phyloP scores from a whole-genome alignment of 208 protist genomes.

The Naegleria gruberi region DNA sequence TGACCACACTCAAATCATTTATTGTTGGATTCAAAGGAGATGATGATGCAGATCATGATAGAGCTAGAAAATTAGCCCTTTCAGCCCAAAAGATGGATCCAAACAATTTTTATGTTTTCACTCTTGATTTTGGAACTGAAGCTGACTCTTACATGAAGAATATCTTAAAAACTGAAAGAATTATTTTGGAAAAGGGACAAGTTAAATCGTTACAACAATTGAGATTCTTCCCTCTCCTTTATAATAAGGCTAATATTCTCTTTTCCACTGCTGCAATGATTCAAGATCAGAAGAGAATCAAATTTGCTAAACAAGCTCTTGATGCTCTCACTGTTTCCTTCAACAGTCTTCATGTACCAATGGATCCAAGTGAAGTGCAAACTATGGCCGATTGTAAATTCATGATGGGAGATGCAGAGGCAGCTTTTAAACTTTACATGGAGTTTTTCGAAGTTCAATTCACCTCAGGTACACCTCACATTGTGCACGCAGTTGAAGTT shows the following conservation, averaged over 20 bases:
- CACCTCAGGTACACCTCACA: neutral
- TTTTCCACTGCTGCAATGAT: neutral
- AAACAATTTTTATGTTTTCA: neutral
- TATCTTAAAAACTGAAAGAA: neutral
- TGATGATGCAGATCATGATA: neutral
- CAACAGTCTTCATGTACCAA: neutral
- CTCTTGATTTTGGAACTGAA: neutral
- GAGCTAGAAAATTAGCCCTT: neutral
- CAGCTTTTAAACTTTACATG: neutral
- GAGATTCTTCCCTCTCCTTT: neutral
- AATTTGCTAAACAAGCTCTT: neutral
- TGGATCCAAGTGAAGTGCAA: neutral
- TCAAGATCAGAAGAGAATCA: neutral
- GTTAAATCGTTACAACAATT: neutral
- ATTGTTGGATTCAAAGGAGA: neutral
- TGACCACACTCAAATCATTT: neutral
- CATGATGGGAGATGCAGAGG: neutral
- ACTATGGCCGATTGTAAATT: neutral
- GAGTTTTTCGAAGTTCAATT: neutral
- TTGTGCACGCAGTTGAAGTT: neutral
- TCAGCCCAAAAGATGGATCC: neutral
- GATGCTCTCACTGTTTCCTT: neutral
- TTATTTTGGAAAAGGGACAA: neutral
- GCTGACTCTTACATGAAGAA: neutral
- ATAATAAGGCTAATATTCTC: neutral